Conservation (phyloP, 441 rosid species). For the Croton laevigatus region DNA sequence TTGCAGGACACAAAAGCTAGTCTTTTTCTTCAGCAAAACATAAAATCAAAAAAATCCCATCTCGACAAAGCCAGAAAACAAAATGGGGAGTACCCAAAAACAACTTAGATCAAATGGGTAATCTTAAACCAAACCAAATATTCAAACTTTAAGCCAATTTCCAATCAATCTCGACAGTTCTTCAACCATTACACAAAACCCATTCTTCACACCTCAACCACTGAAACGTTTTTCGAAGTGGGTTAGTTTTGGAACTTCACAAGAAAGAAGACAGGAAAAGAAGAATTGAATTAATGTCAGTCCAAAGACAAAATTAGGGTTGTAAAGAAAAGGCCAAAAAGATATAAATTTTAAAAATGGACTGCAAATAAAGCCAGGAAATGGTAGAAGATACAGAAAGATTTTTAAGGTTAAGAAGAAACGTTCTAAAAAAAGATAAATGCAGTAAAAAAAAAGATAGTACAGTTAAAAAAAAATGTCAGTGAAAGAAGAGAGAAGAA, state of each 20-base stretch:
- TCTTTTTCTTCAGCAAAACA: conserved; percentile 2
- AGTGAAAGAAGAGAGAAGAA: conserved; percentile 13
- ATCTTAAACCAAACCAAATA: conserved; percentile 27
- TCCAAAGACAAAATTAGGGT: conserved; percentile 12
- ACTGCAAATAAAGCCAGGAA: conserved; percentile 11
- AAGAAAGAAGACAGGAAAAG: not conserved
- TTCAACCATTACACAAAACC: conserved; percentile 10
- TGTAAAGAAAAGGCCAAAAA: conserved; percentile 4
- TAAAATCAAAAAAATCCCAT: conserved; percentile 20
- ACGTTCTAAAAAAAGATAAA: conserved; percentile 1
- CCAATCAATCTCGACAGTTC: conserved; percentile 20
- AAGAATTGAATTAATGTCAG: not conserved
- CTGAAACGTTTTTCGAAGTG: not conserved
- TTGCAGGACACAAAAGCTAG: conserved; percentile 21
- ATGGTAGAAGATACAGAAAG: conserved; percentile 14
- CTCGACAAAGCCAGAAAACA: conserved; percentile 11
- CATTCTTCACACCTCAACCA: conserved; percentile 23
- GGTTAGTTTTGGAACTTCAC: conserved; percentile 8
- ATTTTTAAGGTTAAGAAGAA: conserved; percentile 9
- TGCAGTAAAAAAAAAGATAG: conserved; percentile 6
- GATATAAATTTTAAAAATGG: too few relatives aligned
- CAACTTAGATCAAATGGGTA: conserved; percentile 32
- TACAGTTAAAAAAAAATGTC: not conserved
- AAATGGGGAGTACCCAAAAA: conserved; percentile 15
- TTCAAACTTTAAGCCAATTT: conserved; percentile 16